These are phyloP conservation scores for Pseudoneurospora amorphoporcata DNA, from an alignment of 495 filamentous ascomycete genomes.

Conservation along the genomic window DNA sequence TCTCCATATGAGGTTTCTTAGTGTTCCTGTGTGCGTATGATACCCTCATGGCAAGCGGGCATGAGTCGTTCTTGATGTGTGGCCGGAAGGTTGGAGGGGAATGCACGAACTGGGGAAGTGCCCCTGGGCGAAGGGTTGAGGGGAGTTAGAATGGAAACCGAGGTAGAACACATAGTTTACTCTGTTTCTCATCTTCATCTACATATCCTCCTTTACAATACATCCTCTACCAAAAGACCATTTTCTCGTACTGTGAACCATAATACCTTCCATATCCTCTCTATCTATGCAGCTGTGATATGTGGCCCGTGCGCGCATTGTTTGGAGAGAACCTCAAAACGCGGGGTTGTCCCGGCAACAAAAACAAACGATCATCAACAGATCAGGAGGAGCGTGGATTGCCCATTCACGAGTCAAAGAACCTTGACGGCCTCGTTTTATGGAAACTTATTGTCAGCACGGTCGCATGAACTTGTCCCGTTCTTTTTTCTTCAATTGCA, in stretches of 20 bases:
- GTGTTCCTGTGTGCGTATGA: neutral
- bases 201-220: neutral
- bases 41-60: neutral
- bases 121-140: neutral
- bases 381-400: slow-evolving; percentile 1
- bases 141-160: neutral
- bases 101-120: neutral
- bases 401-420: neutral
- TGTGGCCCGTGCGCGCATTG: neutral
- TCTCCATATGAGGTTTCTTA: neutral
- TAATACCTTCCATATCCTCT: neutral
- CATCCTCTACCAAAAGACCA: neutral
- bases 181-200: neutral
- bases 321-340: neutral
- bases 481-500: neutral
- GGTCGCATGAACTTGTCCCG: neutral
- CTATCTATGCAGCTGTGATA: neutral
- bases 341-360: slow-evolving; percentile 10
- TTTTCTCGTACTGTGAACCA: neutral
- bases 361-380: slow-evolving; percentile 2
- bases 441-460: neutral
- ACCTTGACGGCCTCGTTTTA: neutral
- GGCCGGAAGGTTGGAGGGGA: neutral
- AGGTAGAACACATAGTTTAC: neutral
- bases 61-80: neutral